These are phyloP conservation scores for Trifolium fragiferum DNA, from an alignment of 306 rosid species.

Conservation along the genomic window DNA sequence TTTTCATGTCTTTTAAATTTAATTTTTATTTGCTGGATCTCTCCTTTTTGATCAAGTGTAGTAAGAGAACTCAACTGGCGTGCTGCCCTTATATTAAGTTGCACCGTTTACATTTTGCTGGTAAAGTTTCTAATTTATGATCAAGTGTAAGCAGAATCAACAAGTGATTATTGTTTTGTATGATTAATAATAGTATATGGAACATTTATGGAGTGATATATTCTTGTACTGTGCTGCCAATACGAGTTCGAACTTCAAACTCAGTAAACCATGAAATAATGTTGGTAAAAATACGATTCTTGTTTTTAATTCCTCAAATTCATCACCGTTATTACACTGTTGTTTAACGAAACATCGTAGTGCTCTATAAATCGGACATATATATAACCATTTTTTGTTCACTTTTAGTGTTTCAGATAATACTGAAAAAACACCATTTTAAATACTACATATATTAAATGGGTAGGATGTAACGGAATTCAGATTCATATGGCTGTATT, in stretches of 20 bases:
- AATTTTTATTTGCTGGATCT: background rate
- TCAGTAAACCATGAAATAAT: background rate
- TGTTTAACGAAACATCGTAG: background rate
- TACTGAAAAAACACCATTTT: background rate
- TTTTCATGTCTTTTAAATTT: background rate
- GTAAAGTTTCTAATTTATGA: constrained; percentile 22
- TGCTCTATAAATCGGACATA: constrained; percentile 1
- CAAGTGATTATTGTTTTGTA: constrained; percentile 3
- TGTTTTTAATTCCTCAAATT: background rate
- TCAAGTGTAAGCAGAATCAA: background rate
- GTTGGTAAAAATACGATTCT: too few species aligned
- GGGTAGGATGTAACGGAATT: constrained; percentile 79
- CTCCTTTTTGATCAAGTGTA: constrained; percentile 10
- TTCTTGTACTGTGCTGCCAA: constrained; percentile 1
- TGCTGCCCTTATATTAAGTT: background rate
- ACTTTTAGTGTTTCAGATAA: background rate
- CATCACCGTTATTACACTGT: background rate
- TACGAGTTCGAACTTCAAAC: too few species aligned
- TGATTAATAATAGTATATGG: background rate
- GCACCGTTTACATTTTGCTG: constrained; percentile 19
- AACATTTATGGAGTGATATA: background rate
- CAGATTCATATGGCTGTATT: constrained; percentile 72
- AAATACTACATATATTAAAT: background rate
- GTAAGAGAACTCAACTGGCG: constrained; percentile 14
- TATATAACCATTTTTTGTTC: background rate